phyloP scores from a whole-genome alignment of 2,329 filamentous ascomycete genomes.

The Clarireedia monteithiana region DNA sequence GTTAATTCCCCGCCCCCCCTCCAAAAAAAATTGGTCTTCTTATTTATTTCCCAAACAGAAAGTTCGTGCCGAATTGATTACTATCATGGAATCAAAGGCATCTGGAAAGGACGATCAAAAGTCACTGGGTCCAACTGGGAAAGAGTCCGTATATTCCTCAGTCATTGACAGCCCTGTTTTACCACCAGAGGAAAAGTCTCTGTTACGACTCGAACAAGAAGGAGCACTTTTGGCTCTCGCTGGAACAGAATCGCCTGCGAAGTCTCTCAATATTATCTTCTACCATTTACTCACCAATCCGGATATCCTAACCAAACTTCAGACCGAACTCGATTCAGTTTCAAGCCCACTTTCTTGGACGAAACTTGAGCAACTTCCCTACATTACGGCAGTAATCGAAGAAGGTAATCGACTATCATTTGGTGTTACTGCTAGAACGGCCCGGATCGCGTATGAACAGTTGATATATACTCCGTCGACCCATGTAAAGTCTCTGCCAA shows the following conservation, averaged over 20 bases:
- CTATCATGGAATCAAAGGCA: not conserved
- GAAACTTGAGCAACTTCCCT: slow-evolving; percentile 22
- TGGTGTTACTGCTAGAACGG: slow-evolving; percentile 26
- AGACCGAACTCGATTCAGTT: slow-evolving; percentile 26
- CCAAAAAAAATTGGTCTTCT: no score
- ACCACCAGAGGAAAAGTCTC: slow-evolving; percentile 29
- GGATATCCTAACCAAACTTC: slow-evolving; percentile 24
- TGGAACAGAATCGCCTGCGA: slow-evolving; percentile 32
- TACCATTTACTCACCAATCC: slow-evolving; percentile 33
- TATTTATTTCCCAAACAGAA: not conserved
- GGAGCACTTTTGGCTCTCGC: slow-evolving; percentile 27
- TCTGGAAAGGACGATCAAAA: not conserved
- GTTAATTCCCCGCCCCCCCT: no score
- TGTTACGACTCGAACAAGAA: slow-evolving; percentile 29
- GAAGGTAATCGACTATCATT: slow-evolving; percentile 27
- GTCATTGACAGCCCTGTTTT: slow-evolving; percentile 24
- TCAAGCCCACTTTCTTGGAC: not conserved
- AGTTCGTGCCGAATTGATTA: slow-evolving; percentile 6
- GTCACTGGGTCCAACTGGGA: not conserved
- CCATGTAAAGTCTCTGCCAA: no score
- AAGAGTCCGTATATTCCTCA: slow-evolving; percentile 23
- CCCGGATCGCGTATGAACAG: slow-evolving; percentile 18
- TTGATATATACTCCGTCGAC: no score
- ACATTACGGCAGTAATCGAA: slow-evolving; percentile 25
- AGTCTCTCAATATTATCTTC: slow-evolving; percentile 29